phyloP scores from a whole-genome alignment of 768 basidiomycete genomes.

The Tephrocybe rancida region DNA sequence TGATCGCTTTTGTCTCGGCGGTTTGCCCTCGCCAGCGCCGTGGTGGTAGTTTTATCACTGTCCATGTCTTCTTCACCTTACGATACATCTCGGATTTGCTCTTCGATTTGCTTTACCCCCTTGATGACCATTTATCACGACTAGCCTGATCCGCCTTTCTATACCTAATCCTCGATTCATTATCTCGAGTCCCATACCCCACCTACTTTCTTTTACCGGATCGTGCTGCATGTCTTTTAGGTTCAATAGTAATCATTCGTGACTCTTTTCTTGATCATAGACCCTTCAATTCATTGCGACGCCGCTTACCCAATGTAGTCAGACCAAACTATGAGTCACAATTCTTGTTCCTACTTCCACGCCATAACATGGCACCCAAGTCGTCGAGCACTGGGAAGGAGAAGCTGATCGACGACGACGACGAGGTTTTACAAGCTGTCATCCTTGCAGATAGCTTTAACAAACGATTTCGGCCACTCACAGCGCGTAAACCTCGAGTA shows the following conservation, averaged over 20 bases:
- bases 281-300: not conserved
- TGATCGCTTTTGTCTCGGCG: constrained; percentile 35
- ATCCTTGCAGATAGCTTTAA: constrained; percentile 97
- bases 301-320: constrained; percentile 17
- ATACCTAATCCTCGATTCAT: constrained; percentile 72
- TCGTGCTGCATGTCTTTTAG: constrained; percentile 59
- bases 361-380: constrained; percentile 65
- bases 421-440: constrained; percentile 91
- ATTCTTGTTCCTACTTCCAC: constrained; percentile 12
- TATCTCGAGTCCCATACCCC: constrained; percentile 56
- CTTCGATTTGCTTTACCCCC: constrained; percentile 42
- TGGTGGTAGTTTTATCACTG: constrained; percentile 15
- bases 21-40: not conserved
- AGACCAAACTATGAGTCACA: constrained; percentile 25
- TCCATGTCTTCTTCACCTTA: constrained; percentile 37
- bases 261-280: constrained; percentile 5
- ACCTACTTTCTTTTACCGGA: constrained; percentile 59
- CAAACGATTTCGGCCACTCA: constrained; percentile 90
- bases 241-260: constrained; percentile 61
- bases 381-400: constrained; percentile 54
- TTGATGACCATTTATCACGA: constrained; percentile 64
- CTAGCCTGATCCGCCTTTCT: constrained; percentile 61
- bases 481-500: constrained; percentile 84
- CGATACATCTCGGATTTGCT: constrained; percentile 65
- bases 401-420: constrained; percentile 68